These are phyloP conservation scores for Microglena sp. DNA, from an alignment of 139 green algal species.

Conservation along the genomic window DNA sequence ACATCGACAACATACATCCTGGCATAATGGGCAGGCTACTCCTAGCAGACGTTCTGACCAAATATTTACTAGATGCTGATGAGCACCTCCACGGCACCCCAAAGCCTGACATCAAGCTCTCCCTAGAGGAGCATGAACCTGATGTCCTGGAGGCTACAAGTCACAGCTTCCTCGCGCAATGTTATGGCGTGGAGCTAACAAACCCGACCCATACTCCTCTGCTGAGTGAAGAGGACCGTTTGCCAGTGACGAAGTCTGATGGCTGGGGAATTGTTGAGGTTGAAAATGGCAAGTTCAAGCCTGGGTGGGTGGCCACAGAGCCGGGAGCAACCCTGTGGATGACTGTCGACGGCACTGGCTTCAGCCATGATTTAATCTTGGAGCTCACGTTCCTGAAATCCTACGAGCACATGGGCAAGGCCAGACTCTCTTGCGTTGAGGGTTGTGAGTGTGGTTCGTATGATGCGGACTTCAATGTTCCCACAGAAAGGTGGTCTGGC, in stretches of 20 bases:
- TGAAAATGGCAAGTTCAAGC: not conserved
- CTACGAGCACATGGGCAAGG: constrained; percentile 8
- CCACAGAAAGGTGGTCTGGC: no score
- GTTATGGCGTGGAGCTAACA: not conserved
- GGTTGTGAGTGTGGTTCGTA: not conserved
- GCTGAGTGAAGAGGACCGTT: not conserved
- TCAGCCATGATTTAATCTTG: not conserved
- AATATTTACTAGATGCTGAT: not conserved
- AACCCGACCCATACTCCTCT: not conserved
- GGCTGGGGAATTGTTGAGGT: not conserved
- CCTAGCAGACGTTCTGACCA: not conserved
- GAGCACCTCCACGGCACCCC: not conserved
- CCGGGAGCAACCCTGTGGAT: not conserved
- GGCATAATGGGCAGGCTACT: not conserved
- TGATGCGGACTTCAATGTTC: no score
- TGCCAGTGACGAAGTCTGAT: not conserved
- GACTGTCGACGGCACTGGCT: not conserved
- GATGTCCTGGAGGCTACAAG: no score
- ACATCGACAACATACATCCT: not conserved
- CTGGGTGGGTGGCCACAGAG: not conserved
- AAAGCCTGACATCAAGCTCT: no score
- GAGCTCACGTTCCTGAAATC: not conserved
- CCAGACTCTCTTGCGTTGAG: not conserved
- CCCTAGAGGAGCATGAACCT: no score
- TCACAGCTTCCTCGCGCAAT: not conserved